These are phyloP conservation scores for Neofusicoccum laricinum DNA, from an alignment of 2,329 filamentous ascomycete genomes.

Conservation along the genomic window DNA sequence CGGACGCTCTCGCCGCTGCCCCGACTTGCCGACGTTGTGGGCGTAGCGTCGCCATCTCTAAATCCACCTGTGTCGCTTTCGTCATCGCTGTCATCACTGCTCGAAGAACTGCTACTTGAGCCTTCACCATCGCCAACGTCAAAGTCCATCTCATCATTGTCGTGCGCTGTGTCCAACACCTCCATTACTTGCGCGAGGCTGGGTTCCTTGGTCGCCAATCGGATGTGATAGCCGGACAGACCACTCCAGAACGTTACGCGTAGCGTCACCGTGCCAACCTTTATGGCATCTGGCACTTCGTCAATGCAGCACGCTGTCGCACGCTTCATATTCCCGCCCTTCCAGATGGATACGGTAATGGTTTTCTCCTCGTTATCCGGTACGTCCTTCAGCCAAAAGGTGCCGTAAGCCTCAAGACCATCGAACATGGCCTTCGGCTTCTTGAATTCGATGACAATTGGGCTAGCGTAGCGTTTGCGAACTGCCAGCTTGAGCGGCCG, in stretches of 20 bases:
- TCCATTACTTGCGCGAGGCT: conserved; percentile 62
- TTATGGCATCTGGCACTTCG: conserved; percentile 39
- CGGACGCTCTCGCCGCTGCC: conserved; percentile 22
- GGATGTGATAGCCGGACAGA: conserved; percentile 57
- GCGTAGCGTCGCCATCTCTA: conserved; percentile 18
- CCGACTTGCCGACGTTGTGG: conserved; percentile 26
- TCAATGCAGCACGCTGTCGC: conserved; percentile 46
- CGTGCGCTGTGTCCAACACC: conserved; percentile 59
- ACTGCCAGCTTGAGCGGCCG: conserved; percentile 55
- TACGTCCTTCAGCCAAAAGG: conserved; percentile 69
- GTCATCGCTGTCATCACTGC: conserved; percentile 1
- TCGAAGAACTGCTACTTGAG: conserved; percentile 13
- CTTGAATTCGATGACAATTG: conserved; percentile 58
- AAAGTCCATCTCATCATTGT: conserved; percentile 49
- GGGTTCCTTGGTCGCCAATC: conserved; percentile 52
- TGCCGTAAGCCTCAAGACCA: conserved; percentile 52
- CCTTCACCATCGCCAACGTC: conserved; percentile 22
- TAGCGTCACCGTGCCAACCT: conserved; percentile 58
- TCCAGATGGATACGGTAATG: conserved; percentile 62
- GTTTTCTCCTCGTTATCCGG: conserved; percentile 63
- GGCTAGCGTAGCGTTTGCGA: conserved; percentile 58
- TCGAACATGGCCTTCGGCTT: conserved; percentile 53
- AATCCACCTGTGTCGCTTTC: conserved; percentile 23
- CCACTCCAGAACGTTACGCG: conserved; percentile 61
- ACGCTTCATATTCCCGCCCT: conserved; percentile 56